Percentiles rank a stretch among this genome's conserved stretches.
phyloP scores from a whole-genome alignment of 1,139 yeast genomes.

The Debaryomyces sp. region DNA sequence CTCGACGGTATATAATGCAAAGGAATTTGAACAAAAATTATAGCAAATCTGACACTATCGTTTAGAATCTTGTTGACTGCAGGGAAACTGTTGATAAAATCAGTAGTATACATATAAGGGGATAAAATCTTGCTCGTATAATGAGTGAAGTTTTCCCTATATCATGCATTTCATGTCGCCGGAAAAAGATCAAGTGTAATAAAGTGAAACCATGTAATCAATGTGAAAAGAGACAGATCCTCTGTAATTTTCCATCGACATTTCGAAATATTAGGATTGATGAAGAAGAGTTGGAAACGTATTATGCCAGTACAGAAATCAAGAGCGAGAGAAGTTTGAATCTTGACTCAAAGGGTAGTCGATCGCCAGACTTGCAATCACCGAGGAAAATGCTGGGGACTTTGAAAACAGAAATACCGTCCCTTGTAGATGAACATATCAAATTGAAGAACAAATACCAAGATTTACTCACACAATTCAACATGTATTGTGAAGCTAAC shows the following conservation, averaged over 20 bases:
- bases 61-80: too few species aligned
- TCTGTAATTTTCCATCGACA: slow-evolving; percentile 42
- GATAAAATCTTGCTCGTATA: neutral
- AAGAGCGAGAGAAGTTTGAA: neutral
- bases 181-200: slow-evolving; percentile 45
- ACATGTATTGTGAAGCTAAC: slow-evolving; percentile 1
- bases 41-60: too few species aligned
- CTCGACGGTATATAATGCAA: too few species aligned
- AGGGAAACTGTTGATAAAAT: too few species aligned
- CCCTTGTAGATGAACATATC: slow-evolving; percentile 23
- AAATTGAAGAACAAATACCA: slow-evolving; percentile 19
- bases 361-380: neutral
- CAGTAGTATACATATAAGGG: too few species aligned
- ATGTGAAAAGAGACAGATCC: slow-evolving; percentile 32
- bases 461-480: slow-evolving; percentile 8
- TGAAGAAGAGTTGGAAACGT: slow-evolving; percentile 22
- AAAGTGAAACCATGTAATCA: slow-evolving; percentile 45
- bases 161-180: slow-evolving; percentile 46
- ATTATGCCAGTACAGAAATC: neutral
- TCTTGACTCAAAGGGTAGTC: neutral
- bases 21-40: too few species aligned
- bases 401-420: slow-evolving; percentile 24
- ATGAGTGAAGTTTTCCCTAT: slow-evolving; percentile 42
- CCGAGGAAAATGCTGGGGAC: slow-evolving; percentile 7
- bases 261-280: slow-evolving; percentile 40